Base-by-base conservation (phyloP, 116 monocot species). In the Zostera marina region DNA sequence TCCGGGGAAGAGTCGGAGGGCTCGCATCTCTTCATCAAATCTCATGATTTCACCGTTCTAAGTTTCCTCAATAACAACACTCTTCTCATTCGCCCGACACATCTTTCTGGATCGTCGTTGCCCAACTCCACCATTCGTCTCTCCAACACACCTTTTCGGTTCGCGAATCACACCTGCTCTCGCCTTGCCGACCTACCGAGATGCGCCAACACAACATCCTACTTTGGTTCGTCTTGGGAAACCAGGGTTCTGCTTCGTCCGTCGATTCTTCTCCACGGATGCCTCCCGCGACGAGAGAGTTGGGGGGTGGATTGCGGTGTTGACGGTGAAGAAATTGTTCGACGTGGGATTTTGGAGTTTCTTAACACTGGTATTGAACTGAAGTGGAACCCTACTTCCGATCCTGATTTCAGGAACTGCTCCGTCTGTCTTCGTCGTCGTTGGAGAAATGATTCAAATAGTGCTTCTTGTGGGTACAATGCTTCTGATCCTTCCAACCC, bases 401-500 rank as follows among this genome's bases (percentile, higher is more conserved):
- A 81, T 48, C 63, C 67, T 7, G 80, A 78, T 73, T 77, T 74
- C 63, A 5, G 59, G 51, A 67, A 54, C 43, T 88, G 87, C 63
- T 56, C 63, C 15, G n/a, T 24, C 14, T 88, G 79, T 63, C 22
- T 10, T 16, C 24, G 24, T n/a, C n/a, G n/a, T n/a, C n/a, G n/a
- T n/a, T n/a, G n/a, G n/a, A n/a, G n/a, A n/a, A n/a, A n/a, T n/a
- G 32, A 32, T 5, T 32, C 32, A 47, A 48, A 32, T 11, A 12
- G 22, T 42, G 12, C 22, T 44, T n/a, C 39, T 52, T 90, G 81
- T 58, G 89, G 78, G 9, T 89, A 68, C 84, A 73, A 84, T 67
- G 59, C 60, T 53, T 75, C 84, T 12, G 15, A 52, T 9, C 47
- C 76, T 0, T 41, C 66, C 45, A 76, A 78, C 21, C 71, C 70